These are phyloP conservation scores for Alnus glutinosa DNA, from an alignment of 306 rosid species.

Conservation along the genomic window DNA sequence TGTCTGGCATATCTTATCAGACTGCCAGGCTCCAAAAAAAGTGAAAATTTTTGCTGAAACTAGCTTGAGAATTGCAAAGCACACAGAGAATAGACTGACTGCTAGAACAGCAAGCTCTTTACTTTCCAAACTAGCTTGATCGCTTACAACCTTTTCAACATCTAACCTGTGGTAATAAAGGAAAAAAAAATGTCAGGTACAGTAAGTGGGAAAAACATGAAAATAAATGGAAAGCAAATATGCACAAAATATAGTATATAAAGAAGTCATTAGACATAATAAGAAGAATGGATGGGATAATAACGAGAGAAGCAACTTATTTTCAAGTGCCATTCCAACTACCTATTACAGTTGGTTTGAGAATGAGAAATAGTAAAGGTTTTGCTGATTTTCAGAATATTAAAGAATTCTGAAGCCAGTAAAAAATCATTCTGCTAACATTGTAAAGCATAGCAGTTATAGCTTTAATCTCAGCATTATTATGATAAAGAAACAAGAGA, in stretches of 20 bases:
- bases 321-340: too few species aligned
- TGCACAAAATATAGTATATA: background rate
- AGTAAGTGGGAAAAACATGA: background rate
- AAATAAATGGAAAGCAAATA: background rate
- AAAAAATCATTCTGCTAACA: background rate
- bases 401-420: background rate
- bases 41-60: slow-evolving; percentile 39
- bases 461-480: background rate
- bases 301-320: background rate
- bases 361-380: background rate
- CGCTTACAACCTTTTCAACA: slow-evolving; percentile 46
- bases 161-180: slow-evolving; percentile 51
- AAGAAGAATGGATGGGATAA: background rate
- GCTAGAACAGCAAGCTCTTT: slow-evolving; percentile 72
- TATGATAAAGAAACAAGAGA: slow-evolving; percentile 1
- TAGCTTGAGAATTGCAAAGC: slow-evolving; percentile 62
- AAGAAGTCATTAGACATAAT: background rate
- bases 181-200: slow-evolving; percentile 3
- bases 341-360: background rate
- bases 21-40: slow-evolving; percentile 38
- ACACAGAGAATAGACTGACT: slow-evolving; percentile 59
- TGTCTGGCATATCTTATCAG: slow-evolving; percentile 39
- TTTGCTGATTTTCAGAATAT: background rate
- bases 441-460: background rate
- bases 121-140: slow-evolving; percentile 59